Evolutionary conservation across 768 basidiomycete species (phyloP), one percentile per base, ranked within the genome.

Genomic region (Kwoniella sp.): DNA sequence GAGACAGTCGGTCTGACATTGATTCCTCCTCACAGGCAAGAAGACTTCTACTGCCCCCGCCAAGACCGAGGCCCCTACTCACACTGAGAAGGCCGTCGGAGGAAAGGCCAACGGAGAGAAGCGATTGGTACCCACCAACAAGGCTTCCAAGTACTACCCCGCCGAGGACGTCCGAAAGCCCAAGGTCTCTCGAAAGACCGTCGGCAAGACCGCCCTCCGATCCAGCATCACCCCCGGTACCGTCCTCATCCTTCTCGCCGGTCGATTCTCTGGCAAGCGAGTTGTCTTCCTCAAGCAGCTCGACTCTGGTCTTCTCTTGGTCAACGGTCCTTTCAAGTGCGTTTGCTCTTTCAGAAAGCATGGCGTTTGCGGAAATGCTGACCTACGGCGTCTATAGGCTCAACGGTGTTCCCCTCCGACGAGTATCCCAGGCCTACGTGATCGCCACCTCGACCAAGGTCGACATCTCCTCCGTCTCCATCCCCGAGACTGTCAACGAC

Each of bases 271-370:
- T 63, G 93, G 93, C 60, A 98, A 98, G 84, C 84, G 95, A 49
- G 95, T 99, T 61, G 91, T 99, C 52, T 93, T 89, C 79, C 80
- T 99, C 79, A 95, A 95, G 83, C 90, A 92, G 80, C 78, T 98
- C 75, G 81, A 82, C 67, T 71, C 69, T 31, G 95, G 95, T 48
- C 77, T 99, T 71, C 78, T 99, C 70, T 80, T 99, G 77, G 90
- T 99, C 67, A 90, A 92, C 32, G 95, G 95, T 50, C 95, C 95
- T 41, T 96, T 83, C 84, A 93, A 90, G 82, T 69, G 50, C 40
- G 67, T 66, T 7, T 3, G 11, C n/a, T 22, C 19, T 10, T 46
- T 14, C 12, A 14, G 4, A 8, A 28, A 7, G 47, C 25, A 15
- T 32, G 15, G 17, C 5, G 20, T n/a, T 26, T 41, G 36, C 5